Conservation (phyloP, 495 filamentous ascomycete genomes). For the Aspergillus nidulans region DNA sequence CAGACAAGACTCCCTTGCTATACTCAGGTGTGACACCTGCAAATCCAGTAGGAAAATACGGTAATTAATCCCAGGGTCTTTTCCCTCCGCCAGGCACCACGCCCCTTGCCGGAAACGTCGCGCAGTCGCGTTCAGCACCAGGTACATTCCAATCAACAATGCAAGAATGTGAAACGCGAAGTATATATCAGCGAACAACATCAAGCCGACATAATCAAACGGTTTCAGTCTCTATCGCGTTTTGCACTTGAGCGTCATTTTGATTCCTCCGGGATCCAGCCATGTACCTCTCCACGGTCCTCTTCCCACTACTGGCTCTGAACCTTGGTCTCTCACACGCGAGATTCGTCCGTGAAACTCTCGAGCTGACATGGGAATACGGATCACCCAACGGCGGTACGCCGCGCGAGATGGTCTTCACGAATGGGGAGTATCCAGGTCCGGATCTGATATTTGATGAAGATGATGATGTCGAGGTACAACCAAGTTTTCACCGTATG, state of each 20-base stretch:
- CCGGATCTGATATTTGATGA: conserved; percentile 49
- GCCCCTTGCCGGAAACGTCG: not conserved
- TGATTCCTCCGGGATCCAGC: not conserved
- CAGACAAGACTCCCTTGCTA: not conserved
- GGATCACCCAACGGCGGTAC: conserved; percentile 6
- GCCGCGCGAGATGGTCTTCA: conserved; percentile 40
- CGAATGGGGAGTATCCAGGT: conserved; percentile 54
- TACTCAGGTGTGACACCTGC: not conserved
- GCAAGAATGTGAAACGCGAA: not conserved
- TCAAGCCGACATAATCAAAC: too few species aligned
- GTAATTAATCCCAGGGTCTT: not conserved
- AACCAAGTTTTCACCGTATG: not conserved
- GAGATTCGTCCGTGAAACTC: conserved; percentile 17
- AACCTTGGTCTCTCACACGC: conserved; percentile 18
- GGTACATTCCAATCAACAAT: not conserved
- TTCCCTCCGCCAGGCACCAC: not conserved
- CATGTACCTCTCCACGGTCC: not conserved
- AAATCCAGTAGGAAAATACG: too few species aligned
- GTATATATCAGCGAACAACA: not conserved
- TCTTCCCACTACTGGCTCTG: not conserved
- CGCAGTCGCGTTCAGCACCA: not conserved
- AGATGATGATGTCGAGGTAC: conserved; percentile 54
- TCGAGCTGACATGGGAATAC: conserved; percentile 16
- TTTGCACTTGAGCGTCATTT: not conserved
- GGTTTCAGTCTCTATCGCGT: not conserved